Conservation (phyloP, 2,329 filamentous ascomycete species). For the Paraconiothyrium sp. region DNA sequence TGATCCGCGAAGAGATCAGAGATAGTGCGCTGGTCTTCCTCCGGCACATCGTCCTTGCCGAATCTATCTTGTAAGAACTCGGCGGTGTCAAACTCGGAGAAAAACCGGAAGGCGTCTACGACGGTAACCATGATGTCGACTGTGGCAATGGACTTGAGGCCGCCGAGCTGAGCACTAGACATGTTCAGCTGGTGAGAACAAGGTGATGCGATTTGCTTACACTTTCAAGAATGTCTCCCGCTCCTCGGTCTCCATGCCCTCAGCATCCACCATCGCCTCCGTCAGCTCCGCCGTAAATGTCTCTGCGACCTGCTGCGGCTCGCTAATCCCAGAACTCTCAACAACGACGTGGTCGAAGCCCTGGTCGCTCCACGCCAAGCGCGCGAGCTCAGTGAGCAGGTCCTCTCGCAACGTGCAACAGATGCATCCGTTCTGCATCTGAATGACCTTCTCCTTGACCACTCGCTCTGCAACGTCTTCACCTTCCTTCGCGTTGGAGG, state of each 20-base stretch:
- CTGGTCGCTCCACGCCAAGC: slow-evolving; percentile 66
- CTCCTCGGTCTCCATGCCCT: slow-evolving; percentile 54
- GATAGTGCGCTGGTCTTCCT: slow-evolving; percentile 76
- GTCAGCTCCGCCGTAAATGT: slow-evolving; percentile 68
- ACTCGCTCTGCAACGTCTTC: slow-evolving; percentile 54
- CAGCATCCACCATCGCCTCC: slow-evolving; percentile 56
- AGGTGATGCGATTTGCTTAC: slow-evolving; percentile 40
- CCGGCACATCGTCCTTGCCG: slow-evolving; percentile 63
- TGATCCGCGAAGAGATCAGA: slow-evolving; percentile 81
- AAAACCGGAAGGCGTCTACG: slow-evolving; percentile 77
- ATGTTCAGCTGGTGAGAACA: background rate
- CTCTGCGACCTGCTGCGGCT: slow-evolving; percentile 78
- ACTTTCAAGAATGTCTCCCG: slow-evolving; percentile 58
- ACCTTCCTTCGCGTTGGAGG: slow-evolving; percentile 16
- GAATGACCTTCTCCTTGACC: slow-evolving; percentile 71
- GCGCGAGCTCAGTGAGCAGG: slow-evolving; percentile 73
- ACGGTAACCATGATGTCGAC: slow-evolving; percentile 78
- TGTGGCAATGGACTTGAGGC: slow-evolving; percentile 70
- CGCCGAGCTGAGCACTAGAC: slow-evolving; percentile 57
- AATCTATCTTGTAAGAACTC: slow-evolving; percentile 73
- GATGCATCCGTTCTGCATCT: slow-evolving; percentile 76
- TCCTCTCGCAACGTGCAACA: slow-evolving; percentile 79
- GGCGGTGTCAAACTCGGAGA: slow-evolving; percentile 75
- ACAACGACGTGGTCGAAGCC: slow-evolving; percentile 77
- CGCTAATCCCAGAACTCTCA: slow-evolving; percentile 76